phyloP scores from a whole-genome alignment of 768 basidiomycete species.

The Calocera cornea region DNA sequence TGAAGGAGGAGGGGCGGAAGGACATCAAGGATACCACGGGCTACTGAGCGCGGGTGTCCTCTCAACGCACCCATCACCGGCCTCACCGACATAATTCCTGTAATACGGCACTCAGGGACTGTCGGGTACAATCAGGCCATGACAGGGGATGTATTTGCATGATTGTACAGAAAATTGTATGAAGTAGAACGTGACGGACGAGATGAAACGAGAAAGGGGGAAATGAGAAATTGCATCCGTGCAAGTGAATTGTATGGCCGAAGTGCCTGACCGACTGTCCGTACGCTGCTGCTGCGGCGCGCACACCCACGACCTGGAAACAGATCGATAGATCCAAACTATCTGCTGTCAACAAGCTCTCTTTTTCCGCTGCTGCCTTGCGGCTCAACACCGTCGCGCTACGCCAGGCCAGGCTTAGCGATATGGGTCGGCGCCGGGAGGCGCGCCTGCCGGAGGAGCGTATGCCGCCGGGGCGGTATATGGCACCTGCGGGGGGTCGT shows the following conservation, averaged over 20 bases:
- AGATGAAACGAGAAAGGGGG: neutral
- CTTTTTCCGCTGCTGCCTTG: too few species aligned
- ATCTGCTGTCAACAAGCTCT: too few species aligned
- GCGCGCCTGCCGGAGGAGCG: neutral
- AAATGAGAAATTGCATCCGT: too few species aligned
- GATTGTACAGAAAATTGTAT: constrained; percentile 4
- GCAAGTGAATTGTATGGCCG: too few species aligned
- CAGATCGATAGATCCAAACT: too few species aligned
- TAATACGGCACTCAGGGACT: too few species aligned
- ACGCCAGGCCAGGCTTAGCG: neutral
- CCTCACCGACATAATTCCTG: too few species aligned
- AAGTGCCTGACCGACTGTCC: too few species aligned
- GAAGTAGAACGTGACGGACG: neutral
- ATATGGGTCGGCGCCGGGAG: neutral
- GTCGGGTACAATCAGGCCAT: too few species aligned
- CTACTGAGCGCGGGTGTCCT: neutral
- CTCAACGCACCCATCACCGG: neutral
- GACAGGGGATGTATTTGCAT: neutral
- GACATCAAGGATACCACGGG: neutral
- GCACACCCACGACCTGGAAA: too few species aligned
- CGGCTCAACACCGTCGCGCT: too few species aligned
- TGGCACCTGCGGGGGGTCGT: neutral
- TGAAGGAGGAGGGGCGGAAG: constrained; percentile 27
- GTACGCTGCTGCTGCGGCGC: neutral
- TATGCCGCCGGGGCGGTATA: too few species aligned